Evolutionary conservation across 495 filamentous ascomycete genomes (phyloP).

Genomic region (Xylaria flabelliformis): DNA sequence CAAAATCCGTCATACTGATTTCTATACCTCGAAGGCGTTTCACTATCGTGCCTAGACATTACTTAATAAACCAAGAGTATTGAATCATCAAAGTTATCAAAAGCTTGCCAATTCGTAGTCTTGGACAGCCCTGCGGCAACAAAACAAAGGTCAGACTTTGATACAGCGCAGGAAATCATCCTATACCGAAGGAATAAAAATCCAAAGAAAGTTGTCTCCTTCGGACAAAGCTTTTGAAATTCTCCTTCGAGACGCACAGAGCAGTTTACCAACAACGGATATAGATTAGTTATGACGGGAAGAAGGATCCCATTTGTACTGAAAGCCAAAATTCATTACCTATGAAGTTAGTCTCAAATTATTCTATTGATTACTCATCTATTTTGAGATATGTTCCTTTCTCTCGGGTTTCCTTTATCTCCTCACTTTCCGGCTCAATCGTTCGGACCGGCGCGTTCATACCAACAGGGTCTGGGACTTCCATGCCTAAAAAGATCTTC

Average conservation of each 20-base stretch:
- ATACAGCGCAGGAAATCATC: no score
- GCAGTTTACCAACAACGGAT: no score
- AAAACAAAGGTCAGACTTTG: background rate
- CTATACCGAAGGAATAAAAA: no score
- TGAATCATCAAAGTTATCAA: background rate
- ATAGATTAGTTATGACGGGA: no score
- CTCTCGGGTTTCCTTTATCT: background rate
- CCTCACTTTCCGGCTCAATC: background rate
- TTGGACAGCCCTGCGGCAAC: background rate
- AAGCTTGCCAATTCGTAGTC: background rate
- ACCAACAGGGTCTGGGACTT: constrained; percentile 18
- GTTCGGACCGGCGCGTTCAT: background rate
- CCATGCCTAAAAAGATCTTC: constrained; percentile 31
- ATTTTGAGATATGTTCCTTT: background rate
- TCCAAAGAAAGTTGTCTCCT: no score
- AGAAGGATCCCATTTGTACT: no score
- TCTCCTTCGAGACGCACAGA: no score
- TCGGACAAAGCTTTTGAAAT: no score
- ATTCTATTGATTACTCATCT: background rate
- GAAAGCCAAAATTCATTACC: no score
- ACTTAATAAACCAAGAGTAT: background rate
- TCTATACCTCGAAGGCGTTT: background rate
- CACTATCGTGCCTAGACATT: background rate
- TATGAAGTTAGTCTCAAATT: no score
- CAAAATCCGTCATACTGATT: constrained; percentile 32